A percentile compares a stretch with the other conserved stretches of the same genome.
phyloP scores from a whole-genome alignment of 345 rosid species.

The Psidium guajava region DNA sequence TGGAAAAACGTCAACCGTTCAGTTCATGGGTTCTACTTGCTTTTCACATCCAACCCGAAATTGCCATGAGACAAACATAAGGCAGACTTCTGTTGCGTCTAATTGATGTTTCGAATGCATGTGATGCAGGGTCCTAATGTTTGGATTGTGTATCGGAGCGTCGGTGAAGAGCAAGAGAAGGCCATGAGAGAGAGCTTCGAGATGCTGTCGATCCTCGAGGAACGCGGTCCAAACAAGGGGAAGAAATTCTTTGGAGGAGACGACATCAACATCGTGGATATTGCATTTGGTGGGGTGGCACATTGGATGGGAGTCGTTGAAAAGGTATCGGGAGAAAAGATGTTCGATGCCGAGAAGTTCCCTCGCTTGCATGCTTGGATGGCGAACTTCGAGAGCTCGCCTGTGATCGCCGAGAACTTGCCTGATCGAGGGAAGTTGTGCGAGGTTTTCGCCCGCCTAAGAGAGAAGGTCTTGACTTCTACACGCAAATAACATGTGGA shows the following conservation, averaged over 20 bases:
- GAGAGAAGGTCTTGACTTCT: neutral
- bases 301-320: neutral
- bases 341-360: neutral
- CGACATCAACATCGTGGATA: neutral
- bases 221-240: slow-evolving; percentile 4
- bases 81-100: neutral
- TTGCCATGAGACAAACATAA: neutral
- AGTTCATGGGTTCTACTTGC: neutral
- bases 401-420: slow-evolving; percentile 5
- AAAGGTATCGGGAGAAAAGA: slow-evolving; percentile 2
- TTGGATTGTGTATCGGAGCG: neutral
- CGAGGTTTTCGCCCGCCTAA: neutral
- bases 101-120: neutral
- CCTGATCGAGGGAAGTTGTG: slow-evolving; percentile 1
- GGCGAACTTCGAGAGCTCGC: slow-evolving; percentile 1
- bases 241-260: slow-evolving; percentile 10
- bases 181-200: neutral
- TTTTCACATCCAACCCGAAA: neutral
- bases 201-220: slow-evolving; percentile 4
- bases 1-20: neutral
- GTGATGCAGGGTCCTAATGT: neutral
- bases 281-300: neutral
- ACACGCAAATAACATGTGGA: neutral
- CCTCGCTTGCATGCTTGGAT: slow-evolving; percentile 7
- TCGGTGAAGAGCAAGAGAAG: slow-evolving; percentile 7